Conservation (phyloP, 2,329 filamentous ascomycete species). For the Penicillium aurantiogriseum region DNA sequence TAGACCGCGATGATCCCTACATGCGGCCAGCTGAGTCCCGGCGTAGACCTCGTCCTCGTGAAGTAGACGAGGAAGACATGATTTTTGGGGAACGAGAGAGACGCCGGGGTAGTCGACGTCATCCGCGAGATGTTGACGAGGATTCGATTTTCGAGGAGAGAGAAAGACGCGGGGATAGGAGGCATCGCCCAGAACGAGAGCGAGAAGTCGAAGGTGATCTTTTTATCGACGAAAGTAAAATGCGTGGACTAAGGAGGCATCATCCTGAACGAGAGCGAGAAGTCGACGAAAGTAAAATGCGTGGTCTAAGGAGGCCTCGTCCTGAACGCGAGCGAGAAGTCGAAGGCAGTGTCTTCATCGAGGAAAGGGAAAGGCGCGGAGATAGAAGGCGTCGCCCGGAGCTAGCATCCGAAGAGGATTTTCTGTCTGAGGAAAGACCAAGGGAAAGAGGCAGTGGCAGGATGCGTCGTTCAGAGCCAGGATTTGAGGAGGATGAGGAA, state of each 20-base stretch:
- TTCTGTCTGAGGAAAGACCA: slow-evolving; percentile 21
- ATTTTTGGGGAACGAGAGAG: slow-evolving; percentile 13
- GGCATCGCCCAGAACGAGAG: not conserved
- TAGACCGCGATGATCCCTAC: slow-evolving; percentile 18
- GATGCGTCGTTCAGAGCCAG: slow-evolving; percentile 16
- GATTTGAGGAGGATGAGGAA: slow-evolving; percentile 11
- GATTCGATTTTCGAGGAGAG: slow-evolving; percentile 1
- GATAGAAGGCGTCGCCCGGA: slow-evolving; percentile 14
- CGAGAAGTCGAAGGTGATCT: slow-evolving; percentile 30
- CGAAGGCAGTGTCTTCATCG: slow-evolving; percentile 17
- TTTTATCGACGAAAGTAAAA: slow-evolving; percentile 27
- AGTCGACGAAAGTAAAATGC: slow-evolving; percentile 7
- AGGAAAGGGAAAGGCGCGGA: not conserved
- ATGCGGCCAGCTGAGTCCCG: slow-evolving; percentile 3
- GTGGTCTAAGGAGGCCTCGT: not conserved
- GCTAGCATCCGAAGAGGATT: slow-evolving; percentile 25
- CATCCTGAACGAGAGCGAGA: slow-evolving; percentile 1
- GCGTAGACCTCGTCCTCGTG: slow-evolving; percentile 14
- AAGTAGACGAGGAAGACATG: slow-evolving; percentile 34
- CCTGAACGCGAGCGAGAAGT: slow-evolving; percentile 1
- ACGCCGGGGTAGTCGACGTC: slow-evolving; percentile 1
- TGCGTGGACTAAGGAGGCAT: slow-evolving; percentile 1
- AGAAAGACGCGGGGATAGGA: not conserved
- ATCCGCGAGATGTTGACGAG: slow-evolving; percentile 6
- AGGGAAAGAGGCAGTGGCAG: not conserved